Percentiles rank a stretch among this genome's conserved stretches.
These are phyloP conservation scores for Castanopsis chinensis DNA, from an alignment of 306 rosid genomes.

Conservation along the genomic window DNA sequence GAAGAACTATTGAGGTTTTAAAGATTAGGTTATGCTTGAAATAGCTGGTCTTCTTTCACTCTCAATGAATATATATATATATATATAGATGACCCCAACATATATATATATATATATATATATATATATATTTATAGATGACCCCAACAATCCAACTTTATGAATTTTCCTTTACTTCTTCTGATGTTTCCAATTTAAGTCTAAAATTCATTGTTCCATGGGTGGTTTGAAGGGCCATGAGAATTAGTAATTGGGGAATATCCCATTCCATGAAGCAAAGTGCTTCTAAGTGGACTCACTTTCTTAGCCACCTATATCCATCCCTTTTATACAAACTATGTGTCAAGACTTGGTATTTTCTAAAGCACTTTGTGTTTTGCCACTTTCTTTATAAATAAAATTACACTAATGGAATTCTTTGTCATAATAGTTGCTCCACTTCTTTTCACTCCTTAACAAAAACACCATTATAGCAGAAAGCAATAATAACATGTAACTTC, in stretches of 20 bases:
- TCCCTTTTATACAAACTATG: slow-evolving; percentile 20
- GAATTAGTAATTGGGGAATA: slow-evolving; percentile 31
- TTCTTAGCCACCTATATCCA: slow-evolving; percentile 40
- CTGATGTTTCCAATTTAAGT: background rate
- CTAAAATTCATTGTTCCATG: slow-evolving; percentile 2
- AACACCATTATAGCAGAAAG: slow-evolving; percentile 24
- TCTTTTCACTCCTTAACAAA: slow-evolving; percentile 3
- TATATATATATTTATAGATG: too few species aligned
- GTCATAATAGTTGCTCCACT: slow-evolving; percentile 50
- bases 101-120: too few species aligned
- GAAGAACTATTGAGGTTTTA: too few species aligned
- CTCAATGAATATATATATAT: too few species aligned
- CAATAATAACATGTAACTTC: background rate
- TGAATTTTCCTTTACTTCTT: background rate
- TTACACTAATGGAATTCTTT: slow-evolving; percentile 43
- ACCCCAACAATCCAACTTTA: slow-evolving; percentile 23
- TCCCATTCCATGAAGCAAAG: slow-evolving; percentile 37
- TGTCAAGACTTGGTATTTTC: slow-evolving; percentile 31
- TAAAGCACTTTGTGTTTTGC: slow-evolving; percentile 39
- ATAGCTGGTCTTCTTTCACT: background rate
- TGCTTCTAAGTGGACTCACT: slow-evolving; percentile 56
- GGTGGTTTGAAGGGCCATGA: slow-evolving; percentile 26
- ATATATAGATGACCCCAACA: too few species aligned
- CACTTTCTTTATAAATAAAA: slow-evolving; percentile 56
- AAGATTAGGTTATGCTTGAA: background rate